These are phyloP conservation scores for Penicillium crustosum DNA, from an alignment of 2,329 filamentous ascomycete genomes.

Conservation along the genomic window DNA sequence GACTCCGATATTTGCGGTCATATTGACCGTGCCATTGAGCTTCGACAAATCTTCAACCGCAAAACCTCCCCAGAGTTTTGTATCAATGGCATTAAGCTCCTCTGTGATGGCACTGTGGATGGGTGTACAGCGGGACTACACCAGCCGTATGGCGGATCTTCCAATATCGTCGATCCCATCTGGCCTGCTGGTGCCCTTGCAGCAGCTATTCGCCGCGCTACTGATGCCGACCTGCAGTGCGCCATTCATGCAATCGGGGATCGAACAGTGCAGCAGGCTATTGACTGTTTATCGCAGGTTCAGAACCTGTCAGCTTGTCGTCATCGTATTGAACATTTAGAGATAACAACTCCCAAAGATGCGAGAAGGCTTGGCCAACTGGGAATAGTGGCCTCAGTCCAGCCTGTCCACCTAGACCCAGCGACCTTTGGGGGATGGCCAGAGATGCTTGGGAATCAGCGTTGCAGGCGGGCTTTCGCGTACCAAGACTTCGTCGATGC, in stretches of 20 bases:
- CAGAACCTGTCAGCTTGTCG: slow-evolving; percentile 32
- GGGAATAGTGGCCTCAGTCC: slow-evolving; percentile 46
- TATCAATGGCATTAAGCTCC: slow-evolving; percentile 51
- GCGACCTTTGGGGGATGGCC: slow-evolving; percentile 51
- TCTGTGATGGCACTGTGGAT: slow-evolving; percentile 53
- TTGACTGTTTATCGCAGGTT: slow-evolving; percentile 32
- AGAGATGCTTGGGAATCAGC: slow-evolving; percentile 43
- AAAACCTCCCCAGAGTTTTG: slow-evolving; percentile 44
- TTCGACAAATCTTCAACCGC: slow-evolving; percentile 43
- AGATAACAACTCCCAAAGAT: slow-evolving; percentile 49
- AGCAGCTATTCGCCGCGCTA: slow-evolving; percentile 46
- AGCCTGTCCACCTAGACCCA: slow-evolving; percentile 44
- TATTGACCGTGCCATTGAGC: slow-evolving; percentile 48
- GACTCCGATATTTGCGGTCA: slow-evolving; percentile 43
- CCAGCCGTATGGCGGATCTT: slow-evolving; percentile 43
- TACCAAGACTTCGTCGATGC: slow-evolving; percentile 49
- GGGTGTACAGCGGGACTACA: slow-evolving; percentile 36
- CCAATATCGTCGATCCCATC: slow-evolving; percentile 41
- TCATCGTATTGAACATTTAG: slow-evolving; percentile 54
- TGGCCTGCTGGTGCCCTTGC: slow-evolving; percentile 45
- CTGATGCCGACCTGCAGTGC: slow-evolving; percentile 47
- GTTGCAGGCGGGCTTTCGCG: slow-evolving; percentile 50
- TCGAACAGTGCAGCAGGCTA: slow-evolving; percentile 45
- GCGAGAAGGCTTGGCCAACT: slow-evolving; percentile 46
- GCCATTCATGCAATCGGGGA: slow-evolving; percentile 55